Evolutionary conservation across 2,329 filamentous ascomycete genomes (phyloP).

Genomic region (Aspergillus vadensis): DNA sequence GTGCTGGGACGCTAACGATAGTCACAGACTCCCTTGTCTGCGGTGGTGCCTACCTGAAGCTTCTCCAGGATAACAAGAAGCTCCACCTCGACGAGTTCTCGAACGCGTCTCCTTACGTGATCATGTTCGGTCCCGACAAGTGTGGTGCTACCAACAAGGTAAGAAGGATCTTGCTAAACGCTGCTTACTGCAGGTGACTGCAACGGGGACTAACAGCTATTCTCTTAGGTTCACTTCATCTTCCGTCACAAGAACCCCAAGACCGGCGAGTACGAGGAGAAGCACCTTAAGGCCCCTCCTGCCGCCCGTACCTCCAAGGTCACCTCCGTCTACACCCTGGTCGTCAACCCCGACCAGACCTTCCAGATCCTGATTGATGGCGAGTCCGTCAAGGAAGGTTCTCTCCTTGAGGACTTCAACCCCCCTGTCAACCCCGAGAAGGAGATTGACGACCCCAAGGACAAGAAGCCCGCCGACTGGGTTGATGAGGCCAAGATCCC

Average conservation of each 20-base stretch:
- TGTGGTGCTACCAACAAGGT: constrained; percentile 99
- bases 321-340: constrained; percentile 91
- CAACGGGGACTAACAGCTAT: constrained; percentile 18
- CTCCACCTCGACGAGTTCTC: constrained; percentile 97
- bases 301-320: constrained; percentile 88
- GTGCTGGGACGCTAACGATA: constrained; percentile 6
- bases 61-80: constrained; percentile 95
- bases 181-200: not conserved
- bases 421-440: constrained; percentile 90
- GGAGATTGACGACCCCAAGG: constrained; percentile 93
- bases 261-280: constrained; percentile 99
- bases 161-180: constrained; percentile 26
- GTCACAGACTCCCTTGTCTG: constrained; percentile 84
- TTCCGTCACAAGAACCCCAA: constrained; percentile 99
- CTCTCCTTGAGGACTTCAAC: constrained; percentile 88
- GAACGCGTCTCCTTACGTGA: constrained; percentile 95
- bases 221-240: constrained; percentile 74
- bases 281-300: constrained; percentile 86
- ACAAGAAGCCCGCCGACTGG: constrained; percentile 94
- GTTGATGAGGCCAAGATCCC: constrained; percentile 89
- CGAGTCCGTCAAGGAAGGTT: constrained; percentile 82
- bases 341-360: constrained; percentile 95
- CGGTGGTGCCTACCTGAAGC: constrained; percentile 98
- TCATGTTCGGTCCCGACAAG: constrained; percentile 99
- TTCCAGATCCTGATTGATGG: constrained; percentile 91